phyloP scores from a whole-genome alignment of 495 filamentous ascomycete genomes.

The Opeltia flavorubescens region DNA sequence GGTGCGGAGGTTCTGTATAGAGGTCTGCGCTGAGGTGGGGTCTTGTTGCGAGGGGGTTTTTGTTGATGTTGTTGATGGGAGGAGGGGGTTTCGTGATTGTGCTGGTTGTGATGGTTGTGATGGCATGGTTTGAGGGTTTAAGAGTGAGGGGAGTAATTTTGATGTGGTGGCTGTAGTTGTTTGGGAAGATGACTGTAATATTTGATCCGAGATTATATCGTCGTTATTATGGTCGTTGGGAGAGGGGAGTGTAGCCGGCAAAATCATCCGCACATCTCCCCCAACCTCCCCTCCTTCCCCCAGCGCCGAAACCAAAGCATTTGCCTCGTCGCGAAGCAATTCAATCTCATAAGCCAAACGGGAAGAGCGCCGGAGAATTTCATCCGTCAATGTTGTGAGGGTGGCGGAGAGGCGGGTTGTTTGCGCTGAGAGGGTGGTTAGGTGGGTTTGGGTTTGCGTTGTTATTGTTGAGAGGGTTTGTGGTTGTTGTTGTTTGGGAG shows the following conservation, averaged over 20 bases:
- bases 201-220: too few relatives aligned
- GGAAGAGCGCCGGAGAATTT: constrained; percentile 76
- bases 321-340: constrained; percentile 72
- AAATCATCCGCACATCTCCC: constrained; percentile 55
- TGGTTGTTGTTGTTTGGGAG: constrained; percentile 27
- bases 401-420: constrained; percentile 69
- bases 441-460: constrained; percentile 64
- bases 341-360: constrained; percentile 92
- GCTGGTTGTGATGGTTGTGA: background rate
- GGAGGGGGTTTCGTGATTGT: constrained; percentile 18
- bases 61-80: constrained; percentile 4
- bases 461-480: constrained; percentile 59
- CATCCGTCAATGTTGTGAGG: constrained; percentile 81
- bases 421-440: constrained; percentile 78
- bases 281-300: constrained; percentile 43
- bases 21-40: constrained; percentile 1
- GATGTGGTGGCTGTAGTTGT: background rate
- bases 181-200: constrained; percentile 8
- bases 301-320: constrained; percentile 61
- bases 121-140: background rate
- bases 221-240: background rate
- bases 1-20: constrained; percentile 63
- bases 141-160: background rate
- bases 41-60: too few relatives aligned
- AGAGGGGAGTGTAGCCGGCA: constrained; percentile 25